Evolutionary conservation across 108 stramenopile species (phyloP), one percentile per base, ranked within the genome.

Genomic region (Fragilariopsis cylindrus): DNA sequence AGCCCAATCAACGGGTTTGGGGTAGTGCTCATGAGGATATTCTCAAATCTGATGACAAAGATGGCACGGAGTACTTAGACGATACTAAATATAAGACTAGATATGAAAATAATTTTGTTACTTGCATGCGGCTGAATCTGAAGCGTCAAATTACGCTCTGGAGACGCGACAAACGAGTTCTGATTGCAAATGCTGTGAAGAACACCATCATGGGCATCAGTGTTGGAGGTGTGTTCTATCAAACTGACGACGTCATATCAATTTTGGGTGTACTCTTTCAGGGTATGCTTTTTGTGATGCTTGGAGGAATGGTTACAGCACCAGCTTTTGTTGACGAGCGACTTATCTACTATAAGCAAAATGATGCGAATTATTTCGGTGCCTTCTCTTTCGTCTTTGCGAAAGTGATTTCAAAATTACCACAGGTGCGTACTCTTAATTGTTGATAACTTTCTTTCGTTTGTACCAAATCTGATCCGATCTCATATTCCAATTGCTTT

Each of bases 271-370:
- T 79, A 11, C 65, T 84, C 7, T 92, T 92, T 70, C 80, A 87
- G 46, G 73, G 80, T 13, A 76, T 83, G 60, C 71, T 97, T 16
- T 90, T 88, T 62, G 86, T 96, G 49, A 88, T 91, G 69, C 75
- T 94, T 53, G 84, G 90, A 18, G 90, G 87, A 5, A 87, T 93
- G 78, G 84, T 89, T 13, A 76, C 76, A 57, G 85, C 95, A 39
- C 90, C 94, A 9, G 82, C 78, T 12, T 84, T 92, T 56, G 84
- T 94, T 19, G 83, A 82, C 56, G 85, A 86, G 39, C 82, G 96
- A 5, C 62, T 72, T 11, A 91, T 95, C 8, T 92, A 90, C 72
- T 93, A 97, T 84, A 97, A 97, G 81, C 97, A 97, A 42, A 73
- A 70, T 7, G 89, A 92, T 63, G 82, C 94, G 41, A 87, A 83